A percentile compares a stretch with the other conserved stretches of the same genome.
These are phyloP conservation scores for Microcera coccophila DNA, from an alignment of 2,329 filamentous ascomycete species.

Conservation along the genomic window DNA sequence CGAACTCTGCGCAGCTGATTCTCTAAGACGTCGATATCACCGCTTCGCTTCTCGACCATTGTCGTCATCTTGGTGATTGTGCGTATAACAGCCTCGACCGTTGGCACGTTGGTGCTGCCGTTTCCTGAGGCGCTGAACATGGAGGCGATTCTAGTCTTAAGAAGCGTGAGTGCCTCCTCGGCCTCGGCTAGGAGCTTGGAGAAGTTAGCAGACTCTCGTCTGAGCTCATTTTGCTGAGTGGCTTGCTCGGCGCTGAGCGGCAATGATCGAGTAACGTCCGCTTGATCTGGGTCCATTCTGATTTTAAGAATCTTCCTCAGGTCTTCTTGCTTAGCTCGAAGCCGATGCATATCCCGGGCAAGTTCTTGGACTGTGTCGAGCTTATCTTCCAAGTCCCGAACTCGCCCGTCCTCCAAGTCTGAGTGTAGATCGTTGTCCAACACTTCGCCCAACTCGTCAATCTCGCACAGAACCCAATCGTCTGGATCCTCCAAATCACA, in stretches of 20 bases:
- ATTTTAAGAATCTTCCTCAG: slow-evolving; percentile 71
- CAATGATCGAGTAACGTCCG: slow-evolving; percentile 61
- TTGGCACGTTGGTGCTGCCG: slow-evolving; percentile 58
- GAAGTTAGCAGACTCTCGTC: slow-evolving; percentile 69
- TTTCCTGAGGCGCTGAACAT: slow-evolving; percentile 49
- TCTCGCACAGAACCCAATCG: slow-evolving; percentile 72
- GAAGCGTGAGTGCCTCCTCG: slow-evolving; percentile 74
- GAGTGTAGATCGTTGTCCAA: slow-evolving; percentile 60
- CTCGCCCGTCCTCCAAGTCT: slow-evolving; percentile 62
- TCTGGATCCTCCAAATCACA: slow-evolving; percentile 66
- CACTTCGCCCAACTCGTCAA: slow-evolving; percentile 62
- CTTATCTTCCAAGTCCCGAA: slow-evolving; percentile 66
- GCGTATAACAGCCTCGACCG: slow-evolving; percentile 84
- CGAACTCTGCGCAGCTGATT: slow-evolving; percentile 74
- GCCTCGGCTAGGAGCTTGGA: slow-evolving; percentile 71
- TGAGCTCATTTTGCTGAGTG: slow-evolving; percentile 77
- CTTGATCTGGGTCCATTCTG: slow-evolving; percentile 63
- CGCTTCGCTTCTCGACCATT: slow-evolving; percentile 87
- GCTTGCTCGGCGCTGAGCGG: slow-evolving; percentile 82
- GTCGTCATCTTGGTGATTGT: slow-evolving; percentile 90
- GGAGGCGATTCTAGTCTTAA: slow-evolving; percentile 72
- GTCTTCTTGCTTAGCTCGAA: slow-evolving; percentile 73
- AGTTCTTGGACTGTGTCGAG: slow-evolving; percentile 65
- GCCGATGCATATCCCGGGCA: slow-evolving; percentile 63
- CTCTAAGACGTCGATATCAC: slow-evolving; percentile 87